Evolutionary conservation across 2,329 filamentous ascomycete species (phyloP).

Genomic region (Penicillium digitatum): DNA sequence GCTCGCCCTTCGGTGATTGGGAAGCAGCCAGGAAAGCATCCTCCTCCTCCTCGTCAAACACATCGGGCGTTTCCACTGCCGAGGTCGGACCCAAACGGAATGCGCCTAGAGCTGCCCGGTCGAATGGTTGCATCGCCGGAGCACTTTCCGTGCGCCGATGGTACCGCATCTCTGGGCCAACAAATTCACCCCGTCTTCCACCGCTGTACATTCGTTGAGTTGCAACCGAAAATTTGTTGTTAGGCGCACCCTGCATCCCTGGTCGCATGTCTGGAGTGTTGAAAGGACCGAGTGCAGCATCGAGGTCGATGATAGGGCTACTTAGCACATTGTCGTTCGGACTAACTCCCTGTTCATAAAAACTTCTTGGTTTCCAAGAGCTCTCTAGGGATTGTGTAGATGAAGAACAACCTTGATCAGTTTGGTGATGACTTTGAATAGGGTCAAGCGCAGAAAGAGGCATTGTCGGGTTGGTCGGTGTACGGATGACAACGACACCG

Average conservation of each 20-base stretch:
- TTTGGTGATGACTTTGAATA: slow-evolving; percentile 17
- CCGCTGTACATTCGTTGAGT: slow-evolving; percentile 49
- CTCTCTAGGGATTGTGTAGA: slow-evolving; percentile 31
- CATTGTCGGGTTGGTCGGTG: slow-evolving; percentile 38
- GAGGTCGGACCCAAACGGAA: slow-evolving; percentile 39
- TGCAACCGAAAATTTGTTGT: slow-evolving; percentile 40
- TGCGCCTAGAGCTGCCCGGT: slow-evolving; percentile 40
- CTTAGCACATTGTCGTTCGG: slow-evolving; percentile 62
- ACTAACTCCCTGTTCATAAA: slow-evolving; percentile 38
- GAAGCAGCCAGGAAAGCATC: slow-evolving; percentile 47
- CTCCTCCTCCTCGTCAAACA: slow-evolving; percentile 51
- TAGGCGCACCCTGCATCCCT: slow-evolving; percentile 25
- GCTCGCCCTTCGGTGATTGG: slow-evolving; percentile 25
- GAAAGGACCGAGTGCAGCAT: slow-evolving; percentile 88
- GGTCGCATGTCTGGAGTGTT: slow-evolving; percentile 60
- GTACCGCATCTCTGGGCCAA: slow-evolving; percentile 48
- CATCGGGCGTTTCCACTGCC: slow-evolving; percentile 43
- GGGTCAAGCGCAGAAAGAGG: slow-evolving; percentile 25
- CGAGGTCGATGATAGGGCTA: slow-evolving; percentile 81
- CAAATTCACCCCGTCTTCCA: slow-evolving; percentile 44
- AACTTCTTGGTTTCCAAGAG: slow-evolving; percentile 44
- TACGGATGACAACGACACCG: slow-evolving; percentile 47
- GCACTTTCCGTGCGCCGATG: slow-evolving; percentile 50
- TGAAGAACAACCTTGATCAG: slow-evolving; percentile 7
- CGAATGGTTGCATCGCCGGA: slow-evolving; percentile 48